These are phyloP conservation scores for Aspergillus sp. DNA, from an alignment of 2,329 filamentous ascomycete genomes.

Conservation along the genomic window DNA sequence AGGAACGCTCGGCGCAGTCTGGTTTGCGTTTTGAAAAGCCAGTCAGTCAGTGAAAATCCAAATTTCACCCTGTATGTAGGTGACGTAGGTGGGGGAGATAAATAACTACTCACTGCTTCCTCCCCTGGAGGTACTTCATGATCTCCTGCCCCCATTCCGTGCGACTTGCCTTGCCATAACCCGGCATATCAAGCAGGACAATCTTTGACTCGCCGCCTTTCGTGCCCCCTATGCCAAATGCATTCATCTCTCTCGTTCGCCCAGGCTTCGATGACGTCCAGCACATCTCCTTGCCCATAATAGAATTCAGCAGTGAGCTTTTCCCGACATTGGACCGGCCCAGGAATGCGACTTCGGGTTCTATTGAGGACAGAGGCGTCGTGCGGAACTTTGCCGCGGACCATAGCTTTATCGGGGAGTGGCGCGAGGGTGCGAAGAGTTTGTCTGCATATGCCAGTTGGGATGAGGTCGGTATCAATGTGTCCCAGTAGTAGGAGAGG, in stretches of 20 bases:
- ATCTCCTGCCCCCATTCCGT: conserved; percentile 66
- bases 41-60: neutral
- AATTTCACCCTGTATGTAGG: too few relatives aligned
- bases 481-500: conserved; percentile 54
- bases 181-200: conserved; percentile 69
- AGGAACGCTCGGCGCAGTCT: conserved; percentile 63
- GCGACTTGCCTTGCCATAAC: conserved; percentile 64
- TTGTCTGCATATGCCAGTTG: conserved; percentile 48
- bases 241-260: conserved; percentile 65
- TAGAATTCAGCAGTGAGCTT: conserved; percentile 64
- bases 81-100: too few relatives aligned
- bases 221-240: conserved; percentile 60
- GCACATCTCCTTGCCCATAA: conserved; percentile 55
- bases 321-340: conserved; percentile 72
- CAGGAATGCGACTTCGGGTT: conserved; percentile 66
- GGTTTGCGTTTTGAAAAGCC: neutral
- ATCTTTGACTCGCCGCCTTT: conserved; percentile 48
- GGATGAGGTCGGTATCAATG: conserved; percentile 40
- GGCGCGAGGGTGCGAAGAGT: conserved; percentile 47
- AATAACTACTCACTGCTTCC: conserved; percentile 55
- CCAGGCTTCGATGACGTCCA: conserved; percentile 61
- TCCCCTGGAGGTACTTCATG: conserved; percentile 63
- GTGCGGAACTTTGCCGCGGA: conserved; percentile 60
- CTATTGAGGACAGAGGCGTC: conserved; percentile 53
- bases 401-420: conserved; percentile 58